Evolutionary conservation across 2,329 filamentous ascomycete species (phyloP).

Genomic region (Cladobotryum protrusum): DNA sequence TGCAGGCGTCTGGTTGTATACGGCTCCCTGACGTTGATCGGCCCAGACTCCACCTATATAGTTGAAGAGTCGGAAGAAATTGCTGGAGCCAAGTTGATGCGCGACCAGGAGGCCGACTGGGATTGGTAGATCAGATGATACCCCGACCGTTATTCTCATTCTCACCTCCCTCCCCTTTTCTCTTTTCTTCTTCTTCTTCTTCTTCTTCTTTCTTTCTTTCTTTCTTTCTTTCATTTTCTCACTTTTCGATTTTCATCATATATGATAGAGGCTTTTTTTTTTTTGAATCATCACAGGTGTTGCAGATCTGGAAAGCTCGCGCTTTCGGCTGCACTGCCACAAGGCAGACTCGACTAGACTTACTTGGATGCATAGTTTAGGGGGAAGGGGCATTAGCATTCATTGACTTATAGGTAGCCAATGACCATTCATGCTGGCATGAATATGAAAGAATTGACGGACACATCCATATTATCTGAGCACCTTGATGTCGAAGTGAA

Average conservation of each 20-base stretch:
- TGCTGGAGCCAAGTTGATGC: conserved; percentile 36
- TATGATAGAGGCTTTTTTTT: not conserved
- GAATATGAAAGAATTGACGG: no score
- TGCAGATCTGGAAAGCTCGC: not conserved
- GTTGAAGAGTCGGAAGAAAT: conserved; percentile 38
- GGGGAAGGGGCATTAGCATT: no score
- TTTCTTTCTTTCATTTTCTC: not conserved
- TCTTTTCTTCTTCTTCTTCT: not conserved
- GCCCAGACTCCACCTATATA: conserved; percentile 37
- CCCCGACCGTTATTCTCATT: not conserved
- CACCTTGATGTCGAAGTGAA: no score
- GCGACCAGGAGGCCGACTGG: conserved; percentile 37
- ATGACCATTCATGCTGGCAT: no score
- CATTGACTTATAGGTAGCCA: no score
- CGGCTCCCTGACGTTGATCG: conserved; percentile 41
- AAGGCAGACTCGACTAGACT: no score
- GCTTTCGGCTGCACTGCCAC: no score
- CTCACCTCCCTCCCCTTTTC: not conserved
- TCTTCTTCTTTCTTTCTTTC: not conserved
- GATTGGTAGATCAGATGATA: conserved; percentile 22
- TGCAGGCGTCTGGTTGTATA: conserved; percentile 40
- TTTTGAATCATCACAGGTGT: not conserved
- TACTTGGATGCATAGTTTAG: no score
- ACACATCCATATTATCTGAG: no score
- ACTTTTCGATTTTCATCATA: not conserved